Percentiles rank a stretch among this genome's conserved stretches.
Conservation (phyloP, 2,329 filamentous ascomycete species). For the Aspergillus felis region DNA sequence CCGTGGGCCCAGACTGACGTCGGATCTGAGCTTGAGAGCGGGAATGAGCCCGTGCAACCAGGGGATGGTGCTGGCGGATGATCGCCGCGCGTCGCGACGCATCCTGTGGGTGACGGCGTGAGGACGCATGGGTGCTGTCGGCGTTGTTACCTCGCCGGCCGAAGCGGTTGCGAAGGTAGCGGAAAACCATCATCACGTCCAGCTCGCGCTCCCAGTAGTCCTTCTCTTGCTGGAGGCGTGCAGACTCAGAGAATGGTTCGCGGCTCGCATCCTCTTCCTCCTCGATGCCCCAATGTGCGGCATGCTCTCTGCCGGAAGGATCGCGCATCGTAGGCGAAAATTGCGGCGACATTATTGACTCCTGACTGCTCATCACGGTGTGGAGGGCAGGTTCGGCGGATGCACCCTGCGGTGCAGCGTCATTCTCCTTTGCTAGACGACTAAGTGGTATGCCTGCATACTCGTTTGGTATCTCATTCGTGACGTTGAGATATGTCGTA, state of each 20-base stretch:
- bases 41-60: constrained; percentile 59
- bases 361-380: constrained; percentile 20
- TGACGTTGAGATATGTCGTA: constrained; percentile 68
- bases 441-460: constrained; percentile 71
- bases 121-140: constrained; percentile 28
- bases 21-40: constrained; percentile 51
- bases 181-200: constrained; percentile 87
- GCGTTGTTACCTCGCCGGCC: constrained; percentile 44
- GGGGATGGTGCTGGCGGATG: constrained; percentile 83
- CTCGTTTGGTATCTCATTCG: constrained; percentile 59
- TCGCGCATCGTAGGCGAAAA: constrained; percentile 49
- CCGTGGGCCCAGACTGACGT: constrained; percentile 37
- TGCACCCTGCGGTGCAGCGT: constrained; percentile 9
- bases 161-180: constrained; percentile 76
- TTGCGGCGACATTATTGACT: constrained; percentile 38
- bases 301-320: constrained; percentile 42
- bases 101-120: constrained; percentile 54
- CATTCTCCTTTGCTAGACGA: constrained; percentile 24
- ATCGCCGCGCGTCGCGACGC: constrained; percentile 73
- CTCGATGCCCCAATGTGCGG: constrained; percentile 64
- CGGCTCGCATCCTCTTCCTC: constrained; percentile 46
- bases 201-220: constrained; percentile 94
- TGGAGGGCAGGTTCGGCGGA: constrained; percentile 13
- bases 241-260: constrained; percentile 33
- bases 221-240: constrained; percentile 50